Percentiles rank a stretch among this genome's conserved stretches.
phyloP scores from a whole-genome alignment of 2,329 filamentous ascomycete species.

The Cordyceps javanica region DNA sequence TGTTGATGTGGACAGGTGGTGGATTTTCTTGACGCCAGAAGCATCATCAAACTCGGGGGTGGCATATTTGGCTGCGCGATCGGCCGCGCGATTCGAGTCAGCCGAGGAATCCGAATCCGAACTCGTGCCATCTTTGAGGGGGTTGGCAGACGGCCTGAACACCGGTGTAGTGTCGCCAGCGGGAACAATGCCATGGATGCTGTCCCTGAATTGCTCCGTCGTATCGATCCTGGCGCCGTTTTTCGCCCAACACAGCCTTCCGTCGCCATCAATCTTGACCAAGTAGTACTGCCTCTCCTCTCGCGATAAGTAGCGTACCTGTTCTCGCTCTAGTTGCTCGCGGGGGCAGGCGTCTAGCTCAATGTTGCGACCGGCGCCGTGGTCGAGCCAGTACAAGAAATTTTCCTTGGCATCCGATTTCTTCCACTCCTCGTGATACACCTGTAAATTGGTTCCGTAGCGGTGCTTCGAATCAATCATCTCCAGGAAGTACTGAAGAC shows the following conservation, averaged over 20 bases:
- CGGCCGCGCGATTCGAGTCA: constrained; percentile 48
- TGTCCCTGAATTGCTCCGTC: constrained; percentile 68
- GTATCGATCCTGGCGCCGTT: constrained; percentile 75
- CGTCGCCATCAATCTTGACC: constrained; percentile 67
- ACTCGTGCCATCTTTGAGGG: constrained; percentile 18
- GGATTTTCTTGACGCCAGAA: constrained; percentile 47
- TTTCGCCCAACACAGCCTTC: constrained; percentile 80
- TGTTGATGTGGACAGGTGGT: constrained; percentile 63
- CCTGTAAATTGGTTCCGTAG: constrained; percentile 74
- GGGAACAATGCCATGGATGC: constrained; percentile 66
- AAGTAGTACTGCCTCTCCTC: constrained; percentile 80
- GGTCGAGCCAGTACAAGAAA: constrained; percentile 91
- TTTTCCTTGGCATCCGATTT: constrained; percentile 70
- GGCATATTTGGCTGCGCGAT: constrained; percentile 58
- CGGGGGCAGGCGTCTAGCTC: constrained; percentile 68
- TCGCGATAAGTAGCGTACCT: constrained; percentile 74
- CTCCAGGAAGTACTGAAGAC: constrained; percentile 75
- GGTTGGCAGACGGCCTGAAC: constrained; percentile 29
- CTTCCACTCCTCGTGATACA: constrained; percentile 84
- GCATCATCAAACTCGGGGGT: constrained; percentile 56
- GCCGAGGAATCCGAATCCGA: constrained; percentile 33
- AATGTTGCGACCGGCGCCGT: constrained; percentile 65
- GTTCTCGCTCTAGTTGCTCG: constrained; percentile 67
- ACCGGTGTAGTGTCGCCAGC: constrained; percentile 53
- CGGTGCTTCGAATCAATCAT: constrained; percentile 85